Base-by-base conservation (phyloP, 768 basidiomycete genomes). In the Podaxis rugospora region DNA sequence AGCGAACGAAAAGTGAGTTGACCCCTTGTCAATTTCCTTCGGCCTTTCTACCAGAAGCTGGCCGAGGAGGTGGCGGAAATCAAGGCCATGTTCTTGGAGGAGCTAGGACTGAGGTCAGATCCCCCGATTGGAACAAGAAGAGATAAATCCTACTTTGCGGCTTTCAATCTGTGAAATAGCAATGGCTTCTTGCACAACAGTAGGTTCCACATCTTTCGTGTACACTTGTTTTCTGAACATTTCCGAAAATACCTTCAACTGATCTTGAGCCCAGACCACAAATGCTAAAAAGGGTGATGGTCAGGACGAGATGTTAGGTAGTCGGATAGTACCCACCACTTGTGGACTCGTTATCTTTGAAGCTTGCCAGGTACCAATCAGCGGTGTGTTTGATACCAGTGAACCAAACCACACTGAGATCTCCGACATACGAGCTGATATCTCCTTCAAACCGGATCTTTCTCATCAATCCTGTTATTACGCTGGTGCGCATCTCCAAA, bases 341-440 rank as follows among this genome's bases (percentile, higher is more conserved):
- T 0, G 96, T 90, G 63, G 92, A 92, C 65, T 94, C 88, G 69
- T 97, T 95, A 73, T 98, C 97, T 72, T 89, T 92, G 75, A 97
- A 99, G 59, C 93, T 95, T 0, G 90, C 88, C 66, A 98, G 78
- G 73, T 93, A 99, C 97, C 97, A 99, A 74, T 99, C 96, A 13
- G 93, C 93, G 1, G 95, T 97, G 69, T 98, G 93, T 71, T 97
- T 95, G 71, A 99, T 90, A 1, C 92, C 88, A 0, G 95, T 97
- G 67, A 98, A 98, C 61, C 89, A 85, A 0, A 98, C 92, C 44
- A 95, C 80, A 2, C 93, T 86, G 36, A 98, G 78, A 68, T 98
- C 93, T 36, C 86, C 88, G 51, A 98, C 82, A 67, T 96, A 98
- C 52, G 88, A 80, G 2, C 82, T 84, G 36, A 95, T 86, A 67